Base-by-base conservation (phyloP, 441 rosid species). In the Breynia disticha region DNA sequence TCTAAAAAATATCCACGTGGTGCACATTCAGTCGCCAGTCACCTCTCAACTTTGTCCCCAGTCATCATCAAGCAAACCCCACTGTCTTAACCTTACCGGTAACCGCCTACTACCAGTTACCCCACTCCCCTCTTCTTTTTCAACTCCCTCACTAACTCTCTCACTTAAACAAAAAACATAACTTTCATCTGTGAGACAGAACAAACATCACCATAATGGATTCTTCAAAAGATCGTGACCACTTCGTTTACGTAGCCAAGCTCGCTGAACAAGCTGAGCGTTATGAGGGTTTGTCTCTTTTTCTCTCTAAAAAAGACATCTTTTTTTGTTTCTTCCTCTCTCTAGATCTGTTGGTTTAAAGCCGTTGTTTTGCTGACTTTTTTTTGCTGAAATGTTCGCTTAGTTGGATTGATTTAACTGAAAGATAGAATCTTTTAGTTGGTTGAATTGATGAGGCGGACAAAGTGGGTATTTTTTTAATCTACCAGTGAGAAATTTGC, bases 181-280 rank as follows among this genome's bases (percentile, higher is more conserved):
- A n/a, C n/a, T n/a, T n/a, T n/a, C n/a, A n/a, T n/a, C 35, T 4
- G 35, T 28, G 35, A 28, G 35, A 46, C 21, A 2, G 11, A 10
- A 22, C 16, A 11, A 37, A 19, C 50, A 56, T 56, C 48, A 20
- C 21, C 53, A 52, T 0, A 28, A 64, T 68, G 68, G 73, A 61
- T 46, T 59, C 69, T 21, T 60, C 56, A 7, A 55, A 60, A 21
- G 65, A 60, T 47, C 68, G 66, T 17, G 69, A 60, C 24, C 48
- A 52, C 20, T 61, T 64, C 53, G 63, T 64, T 21, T 69, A 69
- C 37, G 17, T 47, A 12, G 68, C 72, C 48, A 68, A 58, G 59
- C 67, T 68, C 19, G 72, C 67, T 7, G 73, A 69, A 62, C 68
- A 64, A 60, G 66, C 73, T 37, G 69, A 69, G 49, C 67, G 73